Evolutionary conservation across 169 alveolate genomes (phyloP).

Genomic region (Plasmodium falciparum): DNA sequence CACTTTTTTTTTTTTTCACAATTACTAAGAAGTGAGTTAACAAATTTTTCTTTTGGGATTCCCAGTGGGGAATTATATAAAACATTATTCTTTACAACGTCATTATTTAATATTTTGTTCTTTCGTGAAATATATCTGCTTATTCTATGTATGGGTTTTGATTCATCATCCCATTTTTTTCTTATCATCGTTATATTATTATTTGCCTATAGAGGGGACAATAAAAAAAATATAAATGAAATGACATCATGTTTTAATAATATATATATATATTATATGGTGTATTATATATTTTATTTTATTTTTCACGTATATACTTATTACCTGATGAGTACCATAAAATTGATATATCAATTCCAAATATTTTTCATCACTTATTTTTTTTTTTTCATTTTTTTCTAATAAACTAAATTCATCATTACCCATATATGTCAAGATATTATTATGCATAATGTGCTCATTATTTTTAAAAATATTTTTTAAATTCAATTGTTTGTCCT

Average conservation of each 20-base stretch:
- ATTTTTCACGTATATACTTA: too few species aligned
- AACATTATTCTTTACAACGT: too few species aligned
- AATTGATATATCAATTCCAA: too few species aligned
- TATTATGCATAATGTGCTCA: not conserved
- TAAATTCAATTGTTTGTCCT: not conserved
- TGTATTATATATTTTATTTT: not conserved
- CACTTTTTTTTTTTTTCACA: conserved; percentile 8
- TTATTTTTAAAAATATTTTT: conserved; percentile 13
- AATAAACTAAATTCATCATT: too few species aligned
- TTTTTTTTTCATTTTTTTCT: too few species aligned
- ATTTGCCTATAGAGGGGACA: not conserved
- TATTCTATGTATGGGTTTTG: conserved; percentile 30
- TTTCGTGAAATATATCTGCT: conserved; percentile 17
- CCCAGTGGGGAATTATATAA: too few species aligned
- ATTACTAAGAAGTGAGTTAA: not conserved
- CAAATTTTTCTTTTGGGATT: too few species aligned
- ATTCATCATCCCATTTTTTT: too few species aligned
- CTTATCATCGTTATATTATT: not conserved
- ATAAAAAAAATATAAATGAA: conserved; percentile 5
- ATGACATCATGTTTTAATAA: not conserved
- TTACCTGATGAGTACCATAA: too few species aligned
- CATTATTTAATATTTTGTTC: too few species aligned
- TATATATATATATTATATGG: conserved; percentile 10
- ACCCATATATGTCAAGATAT: too few species aligned
- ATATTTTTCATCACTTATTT: too few species aligned